Base-by-base conservation (phyloP, 192 early-diverging fungal genomes). In the Linnemannia zychae region DNA sequence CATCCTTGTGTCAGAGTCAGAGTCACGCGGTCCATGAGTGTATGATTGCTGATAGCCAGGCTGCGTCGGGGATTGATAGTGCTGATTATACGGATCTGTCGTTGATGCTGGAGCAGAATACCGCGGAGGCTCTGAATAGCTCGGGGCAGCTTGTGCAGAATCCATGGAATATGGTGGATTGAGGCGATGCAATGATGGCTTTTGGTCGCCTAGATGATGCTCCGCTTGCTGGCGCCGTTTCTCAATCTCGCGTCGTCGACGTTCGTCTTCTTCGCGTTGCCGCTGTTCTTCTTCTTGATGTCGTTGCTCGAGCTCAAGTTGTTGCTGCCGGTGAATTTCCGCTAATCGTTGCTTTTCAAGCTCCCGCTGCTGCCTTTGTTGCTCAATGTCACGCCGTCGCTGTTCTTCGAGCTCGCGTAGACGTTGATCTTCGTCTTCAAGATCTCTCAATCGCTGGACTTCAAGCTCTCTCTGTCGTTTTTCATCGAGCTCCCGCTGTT, bases 331-430 rank as follows among this genome's bases (percentile, higher is more conserved):
- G 22, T 81, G 66, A 18, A 34, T 20, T 48, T 81, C 38, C 31
- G 36, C 40, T 28, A 28, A 31, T 12, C 57, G 57, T 15, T 63
- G 57, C 57, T 63, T 63, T 28, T 63, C 57, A 0, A 24, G 57
- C 31, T 63, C 33, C 36, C 49, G 72, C 34, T 74, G 66, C 36
- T 82, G 67, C 48, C n/a, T 50, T 36, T 75, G 50, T 16, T 70
- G 24, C 46, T 81, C 63, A 5, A 67, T 66, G 44, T 71, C 28
- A 36, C 73, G 46, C 36, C 57, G 71, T 33, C 60, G 7, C 34
- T 78, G 67, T 15, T 22, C 46, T 33, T 77, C 63, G n/a, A 38
- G 44, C 7, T 66, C 17, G 13, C 13, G 50, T 9, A 17, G 28
- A 40, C 18, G 24, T 5, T n/a, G 73, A 17, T 81, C 49, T 34